These are phyloP conservation scores for Lentinula guzmanii DNA, from an alignment of 768 basidiomycete genomes.

Conservation along the genomic window DNA sequence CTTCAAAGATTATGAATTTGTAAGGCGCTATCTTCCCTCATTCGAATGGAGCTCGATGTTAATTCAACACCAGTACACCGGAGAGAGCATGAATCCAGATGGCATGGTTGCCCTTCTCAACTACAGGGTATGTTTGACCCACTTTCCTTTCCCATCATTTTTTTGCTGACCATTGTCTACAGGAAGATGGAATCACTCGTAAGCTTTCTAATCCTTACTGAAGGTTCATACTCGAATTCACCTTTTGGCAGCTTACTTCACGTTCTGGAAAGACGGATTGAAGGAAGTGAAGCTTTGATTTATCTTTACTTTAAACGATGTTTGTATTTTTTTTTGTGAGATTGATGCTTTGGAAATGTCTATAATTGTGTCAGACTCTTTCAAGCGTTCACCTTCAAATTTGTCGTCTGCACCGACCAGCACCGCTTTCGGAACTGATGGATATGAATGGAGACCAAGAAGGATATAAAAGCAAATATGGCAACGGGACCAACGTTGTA, in stretches of 20 bases:
- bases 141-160: background rate
- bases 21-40: constrained; percentile 26
- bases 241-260: constrained; percentile 65
- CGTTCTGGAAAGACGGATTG: constrained; percentile 94
- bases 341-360: background rate
- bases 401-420: too few species aligned
- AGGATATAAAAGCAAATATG: too few species aligned
- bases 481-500: too few species aligned
- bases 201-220: constrained; percentile 21
- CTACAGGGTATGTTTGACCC: constrained; percentile 60
- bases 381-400: background rate
- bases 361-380: background rate
- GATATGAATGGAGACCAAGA: too few species aligned
- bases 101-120: constrained; percentile 95
- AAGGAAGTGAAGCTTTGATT: constrained; percentile 62
- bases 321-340: background rate
- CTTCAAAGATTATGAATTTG: constrained; percentile 95
- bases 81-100: constrained; percentile 75
- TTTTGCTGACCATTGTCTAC: constrained; percentile 9
- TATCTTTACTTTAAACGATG: background rate
- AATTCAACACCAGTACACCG: constrained; percentile 46
- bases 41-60: background rate
- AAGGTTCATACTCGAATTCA: constrained; percentile 8
- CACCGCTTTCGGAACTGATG: too few species aligned
- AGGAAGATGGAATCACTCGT: constrained; percentile 84